Evolutionary conservation across 2,329 filamentous ascomycete species (phyloP).

Genomic region (Fusarium equiseti): DNA sequence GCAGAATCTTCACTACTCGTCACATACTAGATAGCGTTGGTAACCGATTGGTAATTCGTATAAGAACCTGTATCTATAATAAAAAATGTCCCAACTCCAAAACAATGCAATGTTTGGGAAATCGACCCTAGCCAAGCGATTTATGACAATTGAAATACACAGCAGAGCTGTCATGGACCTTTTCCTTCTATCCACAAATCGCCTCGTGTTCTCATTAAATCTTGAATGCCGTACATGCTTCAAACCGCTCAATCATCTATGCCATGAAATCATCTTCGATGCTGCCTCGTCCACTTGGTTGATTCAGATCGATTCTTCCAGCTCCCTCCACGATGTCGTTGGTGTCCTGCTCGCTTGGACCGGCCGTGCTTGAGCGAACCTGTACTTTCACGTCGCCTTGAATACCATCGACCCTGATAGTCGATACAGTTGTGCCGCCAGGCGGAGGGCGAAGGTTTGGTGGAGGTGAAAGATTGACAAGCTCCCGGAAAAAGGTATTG

Average conservation of each 20-base stretch:
- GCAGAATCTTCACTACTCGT: not conserved
- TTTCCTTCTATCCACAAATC: not conserved
- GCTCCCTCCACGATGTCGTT: slow-evolving; percentile 59
- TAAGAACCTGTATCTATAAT: not conserved
- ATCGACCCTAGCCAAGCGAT: not conserved
- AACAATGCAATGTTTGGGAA: not conserved
- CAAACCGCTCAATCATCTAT: slow-evolving; percentile 25
- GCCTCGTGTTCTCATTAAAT: not conserved
- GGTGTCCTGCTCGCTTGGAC: slow-evolving; percentile 46
- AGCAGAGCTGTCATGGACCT: not conserved
- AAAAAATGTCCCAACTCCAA: not conserved
- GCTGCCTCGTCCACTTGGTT: slow-evolving; percentile 47
- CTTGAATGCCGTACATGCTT: not conserved
- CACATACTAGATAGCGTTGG: not conserved
- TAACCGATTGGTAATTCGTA: not conserved
- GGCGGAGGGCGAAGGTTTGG: slow-evolving; percentile 54
- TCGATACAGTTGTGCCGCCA: slow-evolving; percentile 55
- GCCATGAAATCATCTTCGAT: slow-evolving; percentile 62
- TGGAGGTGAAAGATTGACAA: slow-evolving; percentile 62
- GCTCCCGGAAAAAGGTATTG: slow-evolving; percentile 75
- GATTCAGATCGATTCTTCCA: slow-evolving; percentile 56
- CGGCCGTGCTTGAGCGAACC: slow-evolving; percentile 55
- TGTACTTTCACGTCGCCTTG: slow-evolving; percentile 68
- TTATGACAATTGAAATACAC: not conserved
- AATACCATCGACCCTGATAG: slow-evolving; percentile 67